phyloP scores from a whole-genome alignment of 2,329 filamentous ascomycete species.

The Thielaviopsis populi region DNA sequence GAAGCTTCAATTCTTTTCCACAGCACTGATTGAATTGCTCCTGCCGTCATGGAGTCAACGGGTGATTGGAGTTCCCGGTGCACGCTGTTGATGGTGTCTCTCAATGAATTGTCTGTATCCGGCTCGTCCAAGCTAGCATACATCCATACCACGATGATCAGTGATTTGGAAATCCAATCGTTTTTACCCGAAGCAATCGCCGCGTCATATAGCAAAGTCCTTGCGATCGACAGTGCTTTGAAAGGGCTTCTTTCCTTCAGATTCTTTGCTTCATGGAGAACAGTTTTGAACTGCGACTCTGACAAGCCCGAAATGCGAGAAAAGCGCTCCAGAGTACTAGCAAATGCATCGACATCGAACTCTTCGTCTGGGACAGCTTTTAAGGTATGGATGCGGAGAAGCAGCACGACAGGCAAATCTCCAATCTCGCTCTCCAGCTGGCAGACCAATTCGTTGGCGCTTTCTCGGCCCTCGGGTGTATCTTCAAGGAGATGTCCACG shows the following conservation, averaged over 20 bases:
- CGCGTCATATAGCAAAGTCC: constrained; percentile 46
- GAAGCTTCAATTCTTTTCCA: constrained; percentile 63
- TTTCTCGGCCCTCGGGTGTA: constrained; percentile 30
- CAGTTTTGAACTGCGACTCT: constrained; percentile 46
- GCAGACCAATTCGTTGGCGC: constrained; percentile 42
- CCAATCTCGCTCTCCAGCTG: constrained; percentile 48
- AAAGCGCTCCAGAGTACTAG: constrained; percentile 43
- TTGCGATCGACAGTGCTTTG: constrained; percentile 38
- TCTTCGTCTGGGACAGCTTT: constrained; percentile 31
- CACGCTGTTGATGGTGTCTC: constrained; percentile 24
- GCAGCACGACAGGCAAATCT: constrained; percentile 47
- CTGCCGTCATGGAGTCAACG: constrained; percentile 45
- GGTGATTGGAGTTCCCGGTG: constrained; percentile 30
- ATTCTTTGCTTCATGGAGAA: constrained; percentile 54
- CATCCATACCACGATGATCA: constrained; percentile 56
- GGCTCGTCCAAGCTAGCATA: constrained; percentile 29
- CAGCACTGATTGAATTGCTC: constrained; percentile 56
- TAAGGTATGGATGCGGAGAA: constrained; percentile 55
- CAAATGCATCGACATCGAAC: constrained; percentile 36
- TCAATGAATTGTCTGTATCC: constrained; percentile 11
- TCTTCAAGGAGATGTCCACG: constrained; percentile 37
- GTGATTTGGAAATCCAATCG: constrained; percentile 51
- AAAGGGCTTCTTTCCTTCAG: constrained; percentile 40
- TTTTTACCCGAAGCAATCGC: constrained; percentile 35
- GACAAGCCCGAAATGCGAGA: constrained; percentile 44